A percentile compares a stretch with the other conserved stretches of the same genome.
Evolutionary conservation across 108 stramenopile genomes (phyloP).

Genomic region (Cyclostephanos tholiformis): DNA sequence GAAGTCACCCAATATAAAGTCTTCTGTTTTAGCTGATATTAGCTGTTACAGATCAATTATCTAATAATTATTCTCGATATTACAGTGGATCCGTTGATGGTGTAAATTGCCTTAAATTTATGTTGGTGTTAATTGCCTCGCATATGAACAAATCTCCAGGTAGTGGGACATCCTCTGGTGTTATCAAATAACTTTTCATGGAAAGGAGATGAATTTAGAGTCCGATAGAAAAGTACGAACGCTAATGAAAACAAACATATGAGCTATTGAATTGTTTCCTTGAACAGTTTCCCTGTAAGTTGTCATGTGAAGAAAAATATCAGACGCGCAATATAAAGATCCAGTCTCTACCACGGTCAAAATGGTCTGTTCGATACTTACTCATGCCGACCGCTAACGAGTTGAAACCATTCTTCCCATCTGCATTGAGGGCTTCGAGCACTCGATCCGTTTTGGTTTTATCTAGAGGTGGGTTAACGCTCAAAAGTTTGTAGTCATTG

Average conservation of each 20-base stretch:
- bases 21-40: too few relatives aligned
- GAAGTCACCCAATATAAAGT: too few relatives aligned
- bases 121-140: too few relatives aligned
- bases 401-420: constrained; percentile 27
- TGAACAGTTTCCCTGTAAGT: constrained; percentile 13
- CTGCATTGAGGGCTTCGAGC: constrained; percentile 19
- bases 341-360: not conserved
- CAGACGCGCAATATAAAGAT: not conserved
- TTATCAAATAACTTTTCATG: too few relatives aligned
- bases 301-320: not conserved
- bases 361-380: constrained; percentile 8
- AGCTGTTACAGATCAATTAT: too few relatives aligned
- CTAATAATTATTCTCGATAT: too few relatives aligned
- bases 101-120: too few relatives aligned
- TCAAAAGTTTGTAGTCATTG: constrained; percentile 10
- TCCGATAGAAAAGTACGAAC: not conserved
- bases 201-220: too few relatives aligned
- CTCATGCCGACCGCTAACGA: constrained; percentile 31
- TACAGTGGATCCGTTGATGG: too few relatives aligned
- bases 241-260: not conserved
- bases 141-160: too few relatives aligned
- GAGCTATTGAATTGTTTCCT: constrained; percentile 4
- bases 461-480: constrained; percentile 14
- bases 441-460: constrained; percentile 14
- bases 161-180: too few relatives aligned